Conservation (phyloP, 805 yeast genomes). For the Soucietia sequanensis region DNA sequence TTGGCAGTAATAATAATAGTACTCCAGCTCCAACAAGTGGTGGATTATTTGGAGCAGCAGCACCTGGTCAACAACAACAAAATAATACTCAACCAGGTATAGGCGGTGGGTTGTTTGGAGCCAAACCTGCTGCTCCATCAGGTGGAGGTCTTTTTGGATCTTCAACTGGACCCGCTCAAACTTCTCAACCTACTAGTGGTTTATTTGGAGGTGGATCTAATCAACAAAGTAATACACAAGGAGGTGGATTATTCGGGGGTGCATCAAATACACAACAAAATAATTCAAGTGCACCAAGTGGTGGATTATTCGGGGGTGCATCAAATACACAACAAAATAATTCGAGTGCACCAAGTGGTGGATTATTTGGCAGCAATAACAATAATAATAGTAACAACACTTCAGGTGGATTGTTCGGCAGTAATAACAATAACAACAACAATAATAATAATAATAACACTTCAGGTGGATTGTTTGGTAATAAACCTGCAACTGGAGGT, state of each 20-base stretch:
- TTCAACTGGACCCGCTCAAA: conserved; percentile 6
- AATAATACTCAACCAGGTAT: conserved; percentile 3
- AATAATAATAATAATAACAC: conserved; percentile 8
- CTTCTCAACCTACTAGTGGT: conserved; percentile 12
- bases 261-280: no score
- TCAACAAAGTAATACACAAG: conserved; percentile 3
- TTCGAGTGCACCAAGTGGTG: conserved; percentile 8
- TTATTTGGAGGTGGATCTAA: conserved; percentile 21
- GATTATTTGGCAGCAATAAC: conserved; percentile 11
- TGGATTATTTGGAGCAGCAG: conserved; percentile 4
- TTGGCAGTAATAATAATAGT: conserved; percentile 14
- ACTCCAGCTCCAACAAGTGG: conserved; percentile 5
- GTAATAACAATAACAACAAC: conserved; percentile 6
- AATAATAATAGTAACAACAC: conserved; percentile 23
- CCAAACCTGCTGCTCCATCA: conserved; percentile 7
- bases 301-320: conserved; percentile 4
- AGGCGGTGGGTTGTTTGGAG: conserved; percentile 14
- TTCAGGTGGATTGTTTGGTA: conserved; percentile 26
- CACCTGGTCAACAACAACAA: no score
- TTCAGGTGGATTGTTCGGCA: conserved; percentile 25
- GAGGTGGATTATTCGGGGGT: conserved; percentile 9
- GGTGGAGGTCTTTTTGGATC: conserved; percentile 19
- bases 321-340: conserved; percentile 3
- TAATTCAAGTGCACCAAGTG: background rate
- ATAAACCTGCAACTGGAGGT: conserved; percentile 12